A percentile compares a stretch with the other conserved stretches of the same genome.
Conservation (phyloP, 2,329 filamentous ascomycete genomes). For the Triangularia verruculosa region DNA sequence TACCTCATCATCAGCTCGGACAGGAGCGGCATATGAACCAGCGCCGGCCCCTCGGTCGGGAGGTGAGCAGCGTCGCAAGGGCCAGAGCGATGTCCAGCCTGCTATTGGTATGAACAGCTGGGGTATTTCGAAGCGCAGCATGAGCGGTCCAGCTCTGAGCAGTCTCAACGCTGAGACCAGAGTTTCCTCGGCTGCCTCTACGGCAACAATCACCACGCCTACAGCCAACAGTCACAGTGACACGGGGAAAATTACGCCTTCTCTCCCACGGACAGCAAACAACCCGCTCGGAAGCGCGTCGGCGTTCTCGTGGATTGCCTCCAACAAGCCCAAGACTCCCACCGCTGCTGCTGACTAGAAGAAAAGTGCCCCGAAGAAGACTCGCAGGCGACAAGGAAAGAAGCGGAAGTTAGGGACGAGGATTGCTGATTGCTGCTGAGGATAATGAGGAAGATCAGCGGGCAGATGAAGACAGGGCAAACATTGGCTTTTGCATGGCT, state of each 20-base stretch:
- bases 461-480: background rate
- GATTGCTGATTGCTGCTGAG: background rate
- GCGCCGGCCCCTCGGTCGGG: constrained; percentile 43
- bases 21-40: constrained; percentile 53
- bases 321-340: constrained; percentile 42
- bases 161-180: constrained; percentile 29
- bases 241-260: constrained; percentile 27
- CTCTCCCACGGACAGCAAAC: constrained; percentile 59
- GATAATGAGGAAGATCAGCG: background rate
- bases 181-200: background rate
- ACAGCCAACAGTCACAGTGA: constrained; percentile 6
- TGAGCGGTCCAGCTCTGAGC: constrained; percentile 31
- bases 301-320: constrained; percentile 81
- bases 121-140: constrained; percentile 49
- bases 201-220: background rate
- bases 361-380: background rate
- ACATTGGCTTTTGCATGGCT: background rate
- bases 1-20: constrained; percentile 48
- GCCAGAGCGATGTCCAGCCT: constrained; percentile 26
- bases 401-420: background rate
- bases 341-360: constrained; percentile 35
- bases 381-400: background rate
- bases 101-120: constrained; percentile 21
- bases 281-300: constrained; percentile 87
- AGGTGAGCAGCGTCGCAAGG: constrained; percentile 47